phyloP scores from a whole-genome alignment of 225 moss, liverwort and hornwort species.

The Neckera pumila region DNA sequence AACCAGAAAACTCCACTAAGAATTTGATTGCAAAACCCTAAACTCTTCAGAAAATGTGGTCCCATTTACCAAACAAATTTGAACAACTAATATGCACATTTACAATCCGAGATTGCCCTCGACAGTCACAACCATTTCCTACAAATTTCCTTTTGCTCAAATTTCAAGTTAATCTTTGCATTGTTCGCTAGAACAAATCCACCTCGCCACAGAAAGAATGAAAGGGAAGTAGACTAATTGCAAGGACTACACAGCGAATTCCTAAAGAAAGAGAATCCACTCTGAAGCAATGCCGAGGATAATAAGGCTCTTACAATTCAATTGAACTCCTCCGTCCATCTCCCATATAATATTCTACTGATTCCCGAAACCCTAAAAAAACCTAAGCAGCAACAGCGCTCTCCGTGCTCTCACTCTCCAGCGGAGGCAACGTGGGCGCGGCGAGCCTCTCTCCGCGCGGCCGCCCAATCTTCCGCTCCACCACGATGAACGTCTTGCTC shows the following conservation, averaged over 20 bases:
- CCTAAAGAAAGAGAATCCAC: not conserved
- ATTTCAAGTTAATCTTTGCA: not conserved
- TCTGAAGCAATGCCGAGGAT: not conserved
- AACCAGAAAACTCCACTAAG: not conserved
- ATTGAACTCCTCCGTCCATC: not conserved
- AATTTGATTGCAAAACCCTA: not conserved
- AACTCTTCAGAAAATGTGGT: not conserved
- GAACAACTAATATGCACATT: not conserved
- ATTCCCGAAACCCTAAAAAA: not conserved
- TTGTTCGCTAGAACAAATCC: not conserved
- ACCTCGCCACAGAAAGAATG: not conserved
- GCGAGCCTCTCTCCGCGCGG: constrained; percentile 12
- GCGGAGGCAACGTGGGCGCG: constrained; percentile 28
- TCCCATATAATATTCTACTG: not conserved
- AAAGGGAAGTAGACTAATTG: not conserved
- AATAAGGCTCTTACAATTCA: not conserved
- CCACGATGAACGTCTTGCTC: constrained; percentile 65
- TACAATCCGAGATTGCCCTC: not conserved
- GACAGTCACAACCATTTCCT: not conserved
- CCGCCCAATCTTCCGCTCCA: constrained; percentile 34
- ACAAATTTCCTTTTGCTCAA: not conserved
- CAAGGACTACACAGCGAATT: not conserved
- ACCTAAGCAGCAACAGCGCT: constrained; percentile 16
- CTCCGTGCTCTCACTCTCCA: constrained; percentile 21
- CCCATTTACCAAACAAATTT: not conserved